Conservation (phyloP, 2,329 filamentous ascomycete species). For the Podosphaera fusca region DNA sequence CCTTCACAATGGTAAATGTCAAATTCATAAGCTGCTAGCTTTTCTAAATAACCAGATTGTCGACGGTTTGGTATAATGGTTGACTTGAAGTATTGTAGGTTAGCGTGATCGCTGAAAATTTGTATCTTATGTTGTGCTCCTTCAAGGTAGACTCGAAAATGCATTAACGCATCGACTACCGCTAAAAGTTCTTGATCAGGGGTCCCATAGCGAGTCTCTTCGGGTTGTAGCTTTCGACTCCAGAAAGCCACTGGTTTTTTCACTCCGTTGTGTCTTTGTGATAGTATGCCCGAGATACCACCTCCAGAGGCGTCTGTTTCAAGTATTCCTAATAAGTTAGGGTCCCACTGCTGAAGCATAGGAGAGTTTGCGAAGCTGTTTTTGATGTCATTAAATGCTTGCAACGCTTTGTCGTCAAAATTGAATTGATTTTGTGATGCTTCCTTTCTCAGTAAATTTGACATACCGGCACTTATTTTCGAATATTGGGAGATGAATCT, state of each 20-base stretch:
- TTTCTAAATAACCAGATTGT: neutral
- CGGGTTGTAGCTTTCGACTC: conserved; percentile 1
- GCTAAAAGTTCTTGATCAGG: conserved; percentile 1
- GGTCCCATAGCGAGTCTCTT: neutral
- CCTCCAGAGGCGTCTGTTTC: conserved; percentile 1
- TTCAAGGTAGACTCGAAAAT: neutral
- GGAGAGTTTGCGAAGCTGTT: neutral
- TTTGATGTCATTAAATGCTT: neutral
- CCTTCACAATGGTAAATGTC: neutral
- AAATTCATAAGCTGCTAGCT: neutral
- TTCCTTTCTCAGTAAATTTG: conserved; percentile 1
- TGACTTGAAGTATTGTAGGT: neutral
- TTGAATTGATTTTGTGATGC: neutral
- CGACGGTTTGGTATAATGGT: neutral
- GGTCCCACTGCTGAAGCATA: neutral
- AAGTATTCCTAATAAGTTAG: neutral
- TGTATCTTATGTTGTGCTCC: neutral
- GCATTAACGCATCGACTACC: neutral
- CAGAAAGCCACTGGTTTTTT: conserved; percentile 1
- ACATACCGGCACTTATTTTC: neutral
- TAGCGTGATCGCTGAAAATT: neutral
- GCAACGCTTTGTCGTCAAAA: neutral
- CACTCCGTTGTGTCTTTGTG: neutral
- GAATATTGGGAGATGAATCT: neutral
- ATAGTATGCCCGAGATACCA: neutral